phyloP scores from a whole-genome alignment of 331 rosid species.

The Erythrophleum ivorense region DNA sequence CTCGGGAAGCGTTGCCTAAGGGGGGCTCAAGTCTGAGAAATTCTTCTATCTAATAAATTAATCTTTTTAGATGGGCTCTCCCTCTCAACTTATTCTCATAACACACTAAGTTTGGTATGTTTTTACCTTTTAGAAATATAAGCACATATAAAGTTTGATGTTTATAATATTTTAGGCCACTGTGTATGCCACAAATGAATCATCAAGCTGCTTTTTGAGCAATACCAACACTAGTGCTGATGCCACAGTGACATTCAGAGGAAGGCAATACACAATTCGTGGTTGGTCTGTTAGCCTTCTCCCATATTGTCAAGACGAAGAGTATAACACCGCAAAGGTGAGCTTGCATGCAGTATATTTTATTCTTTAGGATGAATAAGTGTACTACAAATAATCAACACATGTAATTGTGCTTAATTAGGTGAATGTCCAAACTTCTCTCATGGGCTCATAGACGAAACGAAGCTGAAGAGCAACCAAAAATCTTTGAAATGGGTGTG shows the following conservation, averaged over 20 bases:
- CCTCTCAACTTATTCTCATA: too few relatives aligned
- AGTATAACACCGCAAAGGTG: constrained; percentile 64
- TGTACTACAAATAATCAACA: neutral
- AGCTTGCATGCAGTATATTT: neutral
- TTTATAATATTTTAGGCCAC: constrained; percentile 43
- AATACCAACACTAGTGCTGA: constrained; percentile 48
- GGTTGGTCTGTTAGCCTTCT: constrained; percentile 72
- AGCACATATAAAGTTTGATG: too few relatives aligned
- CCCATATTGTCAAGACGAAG: constrained; percentile 51
- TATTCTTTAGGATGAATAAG: neutral
- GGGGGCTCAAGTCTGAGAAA: too few relatives aligned
- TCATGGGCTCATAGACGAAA: constrained; percentile 48
- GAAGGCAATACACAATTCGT: constrained; percentile 42
- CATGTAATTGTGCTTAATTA: neutral
- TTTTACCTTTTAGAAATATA: neutral
- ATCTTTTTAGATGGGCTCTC: too few relatives aligned
- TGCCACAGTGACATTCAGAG: constrained; percentile 46
- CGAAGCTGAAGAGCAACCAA: constrained; percentile 53
- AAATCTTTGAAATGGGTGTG: constrained; percentile 53
- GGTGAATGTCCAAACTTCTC: constrained; percentile 64
- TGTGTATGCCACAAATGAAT: constrained; percentile 37
- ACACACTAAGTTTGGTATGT: neutral
- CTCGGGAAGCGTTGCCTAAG: too few relatives aligned
- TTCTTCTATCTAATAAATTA: too few relatives aligned
- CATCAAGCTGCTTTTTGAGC: constrained; percentile 53